Evolutionary conservation across 805 yeast genomes (phyloP).

Genomic region (Kazachstania viticola): DNA sequence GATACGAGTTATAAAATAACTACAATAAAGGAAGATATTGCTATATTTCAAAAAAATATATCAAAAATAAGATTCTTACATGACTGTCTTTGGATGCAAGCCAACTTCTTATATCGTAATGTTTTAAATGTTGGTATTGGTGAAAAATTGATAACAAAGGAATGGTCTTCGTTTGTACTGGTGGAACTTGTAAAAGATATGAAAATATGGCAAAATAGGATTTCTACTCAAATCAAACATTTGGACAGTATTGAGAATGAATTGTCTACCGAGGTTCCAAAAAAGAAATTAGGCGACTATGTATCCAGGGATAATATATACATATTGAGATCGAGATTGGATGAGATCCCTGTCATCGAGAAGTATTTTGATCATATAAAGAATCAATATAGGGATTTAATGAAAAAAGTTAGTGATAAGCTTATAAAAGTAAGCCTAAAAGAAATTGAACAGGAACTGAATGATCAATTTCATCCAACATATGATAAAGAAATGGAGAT

Average conservation of each 20-base stretch:
- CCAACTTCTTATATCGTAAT: slow-evolving; percentile 29
- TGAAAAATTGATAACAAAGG: slow-evolving; percentile 15
- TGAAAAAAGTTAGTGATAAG: slow-evolving; percentile 19
- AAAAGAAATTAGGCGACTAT: slow-evolving; percentile 32
- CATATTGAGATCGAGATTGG: slow-evolving; percentile 20
- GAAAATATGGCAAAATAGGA: slow-evolving; percentile 22
- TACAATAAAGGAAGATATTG: slow-evolving; percentile 21
- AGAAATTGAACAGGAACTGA: slow-evolving; percentile 9
- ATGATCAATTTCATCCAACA: slow-evolving; percentile 14
- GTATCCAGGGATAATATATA: slow-evolving; percentile 32
- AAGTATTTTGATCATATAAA: slow-evolving; percentile 23
- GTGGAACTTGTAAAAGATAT: slow-evolving; percentile 15
- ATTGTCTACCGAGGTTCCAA: slow-evolving; percentile 14
- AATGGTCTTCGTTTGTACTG: slow-evolving; percentile 14
- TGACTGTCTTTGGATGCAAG: slow-evolving; percentile 37
- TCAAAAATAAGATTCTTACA: slow-evolving; percentile 35
- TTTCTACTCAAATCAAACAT: slow-evolving; percentile 24
- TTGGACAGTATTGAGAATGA: slow-evolving; percentile 31
- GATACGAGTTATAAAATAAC: slow-evolving; percentile 5
- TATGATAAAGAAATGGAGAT: slow-evolving; percentile 12
- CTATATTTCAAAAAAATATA: slow-evolving; percentile 31
- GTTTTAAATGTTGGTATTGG: slow-evolving; percentile 23
- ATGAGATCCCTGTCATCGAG: slow-evolving; percentile 23
- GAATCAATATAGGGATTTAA: slow-evolving; percentile 20
- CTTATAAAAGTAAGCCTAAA: slow-evolving; percentile 16